Evolutionary conservation across 805 yeast species (phyloP), one percentile per base, ranked within the genome.

Genomic region (Tetrapisispora fleetii): DNA sequence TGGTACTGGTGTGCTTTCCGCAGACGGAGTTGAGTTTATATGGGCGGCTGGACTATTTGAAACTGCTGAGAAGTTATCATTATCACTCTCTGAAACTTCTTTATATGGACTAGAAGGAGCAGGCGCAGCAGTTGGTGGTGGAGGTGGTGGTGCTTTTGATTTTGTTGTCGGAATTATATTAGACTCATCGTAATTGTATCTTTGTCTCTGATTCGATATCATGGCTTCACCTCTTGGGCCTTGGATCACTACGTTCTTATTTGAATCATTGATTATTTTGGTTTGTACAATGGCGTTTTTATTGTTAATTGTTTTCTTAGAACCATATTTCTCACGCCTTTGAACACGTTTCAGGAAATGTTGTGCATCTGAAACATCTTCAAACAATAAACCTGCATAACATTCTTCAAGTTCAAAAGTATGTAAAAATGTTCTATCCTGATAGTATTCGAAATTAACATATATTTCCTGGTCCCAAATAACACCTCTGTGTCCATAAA

Each of bases 401-500:
- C 96, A 90, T 21, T 86, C 95, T 57, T 93, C 98, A 42, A 88
- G 72, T 69, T 93, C 99, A 68, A 93, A 93, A 7, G 95, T 75
- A 64, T 93, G 98, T 74, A 93, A 93, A 67, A 87, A 93, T 37
- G 95, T 81, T 32, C 99, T 77, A 65, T 93, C 99, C 66, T 93
- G 98, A 60, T 85, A 79, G 67, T 93, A 93, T 57, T 83, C 82
- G 65, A 93, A 89, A 58, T 86, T 83, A 13, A 87, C 81, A 59
- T 86, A 91, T 44, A 93, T 67, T 66, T 93, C 99, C 66, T 93
- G 99, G 65, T 93, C 99, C 99, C 99, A 93, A 0, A 93, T 55
- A 0, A 93, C 95, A 35, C 98, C 98, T 39, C 84, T 72, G 52
- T 80, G 77, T 7, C 95, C 95, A 37, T 72, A 60, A 32, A 91